Conservation (phyloP, 1,284 basidiomycete species). For the Ceratorhiza oryzae-sativae region DNA sequence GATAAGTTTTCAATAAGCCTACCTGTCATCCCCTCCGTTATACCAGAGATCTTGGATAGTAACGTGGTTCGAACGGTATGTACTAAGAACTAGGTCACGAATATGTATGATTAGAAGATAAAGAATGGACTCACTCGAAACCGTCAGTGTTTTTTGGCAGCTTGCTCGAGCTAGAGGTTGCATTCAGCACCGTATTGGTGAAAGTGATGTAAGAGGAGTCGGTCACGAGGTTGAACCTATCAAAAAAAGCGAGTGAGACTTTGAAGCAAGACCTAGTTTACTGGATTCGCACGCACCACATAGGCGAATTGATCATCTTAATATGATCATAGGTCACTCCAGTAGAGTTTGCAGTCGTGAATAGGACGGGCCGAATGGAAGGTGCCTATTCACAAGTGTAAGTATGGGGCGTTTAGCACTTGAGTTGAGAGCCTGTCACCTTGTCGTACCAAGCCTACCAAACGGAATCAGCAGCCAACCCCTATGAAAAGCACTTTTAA, state of each 20-base stretch:
- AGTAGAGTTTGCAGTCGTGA: slow-evolving; percentile 37
- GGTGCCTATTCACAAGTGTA: neutral
- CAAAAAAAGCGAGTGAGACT: neutral
- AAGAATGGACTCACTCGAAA: slow-evolving; percentile 32
- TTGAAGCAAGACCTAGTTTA: neutral
- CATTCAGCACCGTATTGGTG: slow-evolving; percentile 22
- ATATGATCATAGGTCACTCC: slow-evolving; percentile 35
- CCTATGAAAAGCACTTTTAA: too few relatives aligned
- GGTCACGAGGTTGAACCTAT: slow-evolving; percentile 36
- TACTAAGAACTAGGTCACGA: neutral
- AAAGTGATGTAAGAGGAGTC: slow-evolving; percentile 36
- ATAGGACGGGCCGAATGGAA: slow-evolving; percentile 36
- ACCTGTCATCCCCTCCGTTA: slow-evolving; percentile 30
- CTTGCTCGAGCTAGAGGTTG: slow-evolving; percentile 13
- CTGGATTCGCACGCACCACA: slow-evolving; percentile 16
- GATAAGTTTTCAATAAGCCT: neutral
- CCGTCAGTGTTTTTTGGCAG: slow-evolving; percentile 29
- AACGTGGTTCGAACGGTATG: slow-evolving; percentile 35
- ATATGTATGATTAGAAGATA: neutral
- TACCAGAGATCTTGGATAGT: slow-evolving; percentile 32
- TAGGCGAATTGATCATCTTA: slow-evolving; percentile 39
- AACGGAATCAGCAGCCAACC: neutral
- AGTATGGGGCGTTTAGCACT: neutral
- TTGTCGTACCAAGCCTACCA: slow-evolving; percentile 23
- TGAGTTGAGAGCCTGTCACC: neutral